Evolutionary conservation across 768 basidiomycete species (phyloP), one percentile per base, ranked within the genome.

Genomic region (Pleurotus citrinopileatus): DNA sequence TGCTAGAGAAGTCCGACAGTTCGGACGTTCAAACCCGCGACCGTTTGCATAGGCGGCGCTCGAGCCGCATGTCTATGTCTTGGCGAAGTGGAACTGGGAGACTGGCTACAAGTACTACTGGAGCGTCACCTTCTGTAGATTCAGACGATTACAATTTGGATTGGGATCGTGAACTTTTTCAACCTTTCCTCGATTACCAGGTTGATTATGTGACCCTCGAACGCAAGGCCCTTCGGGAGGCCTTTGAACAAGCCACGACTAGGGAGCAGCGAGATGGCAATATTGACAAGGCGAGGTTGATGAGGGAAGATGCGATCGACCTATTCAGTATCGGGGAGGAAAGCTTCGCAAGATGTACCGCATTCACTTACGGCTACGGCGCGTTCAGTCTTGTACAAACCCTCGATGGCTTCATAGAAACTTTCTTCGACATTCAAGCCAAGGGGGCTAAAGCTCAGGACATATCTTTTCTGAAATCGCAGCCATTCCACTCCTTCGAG

Each of bases 111-210:
- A 61, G 63, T 38, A 58, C 59, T 12, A 37, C 56, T 28, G 57
- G 62, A 12, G 57, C 52, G 40, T 46, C 61, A 15, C 9, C 9
- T 9, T 10, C 70, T 65, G 34, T 54, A 63, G 36, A 34, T 63
- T 20, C 45, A 64, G 8, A 32, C 62, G 51, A 63, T 17, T 76
- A 78, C 42, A 70, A 67, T 26, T 65, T 80, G 59, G 85, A 87
- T 55, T 98, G 97, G 97, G 94, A 98, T 62, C 87, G 86, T 53
- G 86, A 89, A 47, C 73, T 99, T 13, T 97, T 94, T 65, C 94
- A 95, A 65, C 93, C 96, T 2, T 98, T 98, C 73, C 77, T 96
- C 22, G 91, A 95, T 61, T 87, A 88, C 57, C 96, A 98, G 61
- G 75, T 83, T 15, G 89, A 95, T 53, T 98, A 98, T 67, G 81